Base-by-base conservation (phyloP, 371 early-diverging fungal genomes). In the Mortierella sp. region DNA sequence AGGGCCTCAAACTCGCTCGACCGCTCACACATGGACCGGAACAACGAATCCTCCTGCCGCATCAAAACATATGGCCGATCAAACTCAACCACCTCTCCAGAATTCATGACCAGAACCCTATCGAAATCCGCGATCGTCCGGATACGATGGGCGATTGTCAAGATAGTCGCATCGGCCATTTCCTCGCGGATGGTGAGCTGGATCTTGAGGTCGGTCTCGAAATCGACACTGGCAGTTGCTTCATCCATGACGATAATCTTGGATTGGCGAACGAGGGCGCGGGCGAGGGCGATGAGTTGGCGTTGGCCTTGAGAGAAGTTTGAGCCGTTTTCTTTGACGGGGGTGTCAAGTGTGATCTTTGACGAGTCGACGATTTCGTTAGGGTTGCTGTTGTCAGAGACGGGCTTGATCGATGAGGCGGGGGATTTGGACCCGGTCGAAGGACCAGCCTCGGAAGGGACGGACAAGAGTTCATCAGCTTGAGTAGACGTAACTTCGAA, bases 61-160 rank as follows among this genome's bases (percentile, higher is more conserved):
- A 90, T 89, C 84, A 88, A 92, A 76, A 54, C 88, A 82, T 82
- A 49, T 4, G 95, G 95, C 38, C 88, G 86, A 81, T 90, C 91
- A 75, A 90, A 91, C 82, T 97, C 96, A 14, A 90, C 93, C 2
- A 95, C 75, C 27, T 71, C 77, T 35, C 96, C 96, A 18, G 77
- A 75, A 70, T 83, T 84, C 84, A 97, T 88, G 1, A 96, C 96
- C 70, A 97, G 72, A 38, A 97, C 91, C 1, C 88, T 84, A 83
- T 97, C 97, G 83, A 95, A 97, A 80, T 97, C 96, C 41, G 96
- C 94, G 71, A 97, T 91, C 1, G 96, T 96, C 70, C 92, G 89
- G 79, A 95, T 83, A 27, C 95, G 90, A 80, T 95, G 95, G 21
- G 95, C 95, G 75, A 95, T 93, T 58, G 92, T 91, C 54, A 95